These are phyloP conservation scores for Diddensiella santjacobensis DNA, from an alignment of 805 yeast genomes.

Conservation along the genomic window DNA sequence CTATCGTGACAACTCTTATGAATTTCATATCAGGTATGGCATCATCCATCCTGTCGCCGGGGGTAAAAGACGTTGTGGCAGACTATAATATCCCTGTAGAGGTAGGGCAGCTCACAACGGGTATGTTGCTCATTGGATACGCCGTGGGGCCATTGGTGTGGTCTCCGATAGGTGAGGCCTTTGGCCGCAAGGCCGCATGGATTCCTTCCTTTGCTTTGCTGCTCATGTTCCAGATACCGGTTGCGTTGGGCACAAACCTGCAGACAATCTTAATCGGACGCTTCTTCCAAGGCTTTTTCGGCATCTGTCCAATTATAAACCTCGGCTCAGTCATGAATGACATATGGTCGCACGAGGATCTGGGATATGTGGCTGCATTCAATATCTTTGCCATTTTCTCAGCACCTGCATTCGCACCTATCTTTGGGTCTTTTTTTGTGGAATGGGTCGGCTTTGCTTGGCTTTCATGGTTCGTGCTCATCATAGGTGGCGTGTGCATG, in stretches of 20 bases:
- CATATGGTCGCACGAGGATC: constrained; percentile 37
- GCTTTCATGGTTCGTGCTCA: constrained; percentile 44
- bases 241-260: constrained; percentile 72
- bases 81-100: constrained; percentile 8
- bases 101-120: constrained; percentile 45
- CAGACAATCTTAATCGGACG: constrained; percentile 76
- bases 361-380: constrained; percentile 44
- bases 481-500: constrained; percentile 24
- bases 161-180: constrained; percentile 84
- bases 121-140: constrained; percentile 61
- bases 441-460: constrained; percentile 47
- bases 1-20: constrained; percentile 1
- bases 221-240: constrained; percentile 61
- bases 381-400: constrained; percentile 40
- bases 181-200: constrained; percentile 64
- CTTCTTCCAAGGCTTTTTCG: constrained; percentile 74
- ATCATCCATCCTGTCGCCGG: constrained; percentile 11
- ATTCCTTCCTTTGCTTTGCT: constrained; percentile 54
- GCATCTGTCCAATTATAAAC: constrained; percentile 53
- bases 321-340: constrained; percentile 49
- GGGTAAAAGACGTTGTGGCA: background rate
- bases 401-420: constrained; percentile 39
- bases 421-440: constrained; percentile 42
- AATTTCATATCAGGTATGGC: constrained; percentile 3
- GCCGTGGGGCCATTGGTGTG: constrained; percentile 89